Evolutionary conservation across 306 rosid species (phyloP), one percentile per base, ranked within the genome.

Genomic region (Lathyrus tuberosus): DNA sequence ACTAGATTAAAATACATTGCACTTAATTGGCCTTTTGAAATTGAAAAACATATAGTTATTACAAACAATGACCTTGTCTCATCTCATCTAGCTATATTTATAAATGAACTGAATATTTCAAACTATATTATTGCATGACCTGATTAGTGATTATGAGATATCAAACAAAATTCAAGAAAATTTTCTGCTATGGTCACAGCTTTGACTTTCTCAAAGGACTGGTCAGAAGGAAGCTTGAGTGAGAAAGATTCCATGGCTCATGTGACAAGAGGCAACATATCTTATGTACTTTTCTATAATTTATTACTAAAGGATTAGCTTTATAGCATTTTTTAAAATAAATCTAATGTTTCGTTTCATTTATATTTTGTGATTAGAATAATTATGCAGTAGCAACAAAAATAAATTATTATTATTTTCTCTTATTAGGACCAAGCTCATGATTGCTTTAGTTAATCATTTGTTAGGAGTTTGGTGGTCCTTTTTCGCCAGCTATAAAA

Each of bases 141-240:
- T 56, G 74, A 47, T 75, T 47, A 47, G 5, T 56, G 74, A 47
- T 75, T 47, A 47, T 40, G 37, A 35, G 56, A 62, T 51, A 62
- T 52, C 47, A 72, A 42, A 62, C 71, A 38, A 74, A 72, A 60
- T 20, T 38, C 20, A 28, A 72, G 60, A 46, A 65, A 24, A 51
- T 56, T 62, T 42, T 71, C 28, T 44, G 11, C 56, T 83, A 62
- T 83, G 64, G 62, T 69, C 57, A 47, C 88, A 87, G 91, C 74
- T 87, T 91, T 67, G 96, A 91, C 80, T 91, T 91, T 80, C 82
- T 91, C 87, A 85, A 79, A 65, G 94, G 97, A 68, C 78, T 91
- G 70, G 73, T 91, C 65, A 89, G 84, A 72, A 84, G 87, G 65
- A 89, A 89, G 75, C 90, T 89, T 61, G 76, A 76, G 26, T 87